These are phyloP conservation scores for Ochetophila trinervis DNA, from an alignment of 306 rosid genomes.

Conservation along the genomic window DNA sequence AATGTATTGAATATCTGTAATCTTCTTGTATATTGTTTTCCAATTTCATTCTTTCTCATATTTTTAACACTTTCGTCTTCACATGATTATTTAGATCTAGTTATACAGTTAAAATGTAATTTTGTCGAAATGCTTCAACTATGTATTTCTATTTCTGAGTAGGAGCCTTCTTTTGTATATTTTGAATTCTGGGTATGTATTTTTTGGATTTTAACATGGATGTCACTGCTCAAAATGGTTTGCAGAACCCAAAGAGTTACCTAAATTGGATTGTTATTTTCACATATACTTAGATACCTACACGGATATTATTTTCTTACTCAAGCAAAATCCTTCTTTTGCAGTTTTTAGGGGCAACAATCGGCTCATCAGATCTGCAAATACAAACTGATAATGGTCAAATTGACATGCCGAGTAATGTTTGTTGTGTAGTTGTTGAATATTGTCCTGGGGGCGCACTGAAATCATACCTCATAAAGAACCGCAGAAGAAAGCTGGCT, in stretches of 20 bases:
- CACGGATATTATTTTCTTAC: constrained; percentile 4
- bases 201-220: background rate
- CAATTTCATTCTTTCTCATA: no score
- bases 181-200: no score
- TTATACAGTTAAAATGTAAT: no score
- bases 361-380: constrained; percentile 84
- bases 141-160: no score
- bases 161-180: no score
- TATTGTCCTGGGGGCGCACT: constrained; percentile 99
- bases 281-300: constrained; percentile 6
- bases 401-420: constrained; percentile 90
- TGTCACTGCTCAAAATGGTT: background rate
- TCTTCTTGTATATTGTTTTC: no score
- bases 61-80: no score
- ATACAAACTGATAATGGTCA: constrained; percentile 88
- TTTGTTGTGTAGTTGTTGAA: constrained; percentile 93
- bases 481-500: constrained; percentile 88
- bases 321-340: constrained; percentile 24
- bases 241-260: constrained; percentile 9
- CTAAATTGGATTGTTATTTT: constrained; percentile 13
- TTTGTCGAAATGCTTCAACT: no score
- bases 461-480: constrained; percentile 94
- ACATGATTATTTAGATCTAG: no score
- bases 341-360: constrained; percentile 94
- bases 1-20: no score